Evolutionary conservation across 148 eudicot species (phyloP).

Genomic region (Cornus florida): DNA sequence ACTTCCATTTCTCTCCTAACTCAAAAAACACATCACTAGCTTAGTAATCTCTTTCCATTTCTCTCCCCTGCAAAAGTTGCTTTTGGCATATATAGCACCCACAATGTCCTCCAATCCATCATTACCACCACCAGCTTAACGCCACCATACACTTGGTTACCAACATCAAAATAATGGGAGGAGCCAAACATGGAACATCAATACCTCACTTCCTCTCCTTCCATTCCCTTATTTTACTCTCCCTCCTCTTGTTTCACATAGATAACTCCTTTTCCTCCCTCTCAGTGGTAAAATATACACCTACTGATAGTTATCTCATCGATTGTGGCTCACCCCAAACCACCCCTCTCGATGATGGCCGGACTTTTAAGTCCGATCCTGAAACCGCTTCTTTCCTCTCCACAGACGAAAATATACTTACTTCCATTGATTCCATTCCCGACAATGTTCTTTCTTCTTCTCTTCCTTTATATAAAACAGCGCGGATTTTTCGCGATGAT

Average conservation of each 20-base stretch:
- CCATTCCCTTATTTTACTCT: constrained; percentile 12
- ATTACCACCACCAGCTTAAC: constrained; percentile 3
- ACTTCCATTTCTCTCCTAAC: constrained; percentile 9
- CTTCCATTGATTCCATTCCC: constrained; percentile 28
- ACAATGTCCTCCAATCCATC: background rate
- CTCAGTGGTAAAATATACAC: constrained; percentile 23
- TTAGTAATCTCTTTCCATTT: background rate
- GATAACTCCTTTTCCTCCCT: constrained; percentile 15
- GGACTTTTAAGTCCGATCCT: constrained; percentile 55
- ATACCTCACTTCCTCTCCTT: background rate
- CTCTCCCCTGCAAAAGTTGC: background rate
- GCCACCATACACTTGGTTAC: background rate
- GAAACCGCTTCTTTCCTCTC: constrained; percentile 40
- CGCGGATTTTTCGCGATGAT: constrained; percentile 44
- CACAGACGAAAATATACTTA: constrained; percentile 46
- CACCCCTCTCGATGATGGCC: constrained; percentile 43
- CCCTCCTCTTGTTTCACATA: constrained; percentile 13
- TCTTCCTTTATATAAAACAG: constrained; percentile 35
- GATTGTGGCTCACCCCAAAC: constrained; percentile 44
- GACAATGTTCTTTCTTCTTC: background rate
- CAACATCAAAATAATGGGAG: constrained; percentile 13
- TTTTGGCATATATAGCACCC: background rate
- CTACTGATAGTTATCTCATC: constrained; percentile 45
- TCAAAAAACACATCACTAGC: background rate
- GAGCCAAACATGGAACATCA: background rate